phyloP scores from a whole-genome alignment of 2,329 filamentous ascomycete genomes.

The Botrytis porri region DNA sequence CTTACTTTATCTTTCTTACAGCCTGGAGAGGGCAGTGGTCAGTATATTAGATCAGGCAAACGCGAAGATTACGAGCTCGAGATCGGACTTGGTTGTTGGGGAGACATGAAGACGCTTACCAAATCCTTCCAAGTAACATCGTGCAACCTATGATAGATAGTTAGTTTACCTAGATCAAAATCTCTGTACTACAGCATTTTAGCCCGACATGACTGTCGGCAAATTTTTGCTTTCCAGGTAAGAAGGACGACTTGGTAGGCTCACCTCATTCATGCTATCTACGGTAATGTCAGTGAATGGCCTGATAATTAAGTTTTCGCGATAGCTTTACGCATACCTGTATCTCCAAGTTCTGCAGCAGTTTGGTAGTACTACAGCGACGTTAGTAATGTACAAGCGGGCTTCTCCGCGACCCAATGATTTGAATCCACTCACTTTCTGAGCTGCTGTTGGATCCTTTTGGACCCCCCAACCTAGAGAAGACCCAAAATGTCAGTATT shows the following conservation, averaged over 20 bases:
- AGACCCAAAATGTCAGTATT: constrained; percentile 18
- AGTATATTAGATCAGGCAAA: constrained; percentile 18
- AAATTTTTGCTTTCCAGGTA: constrained; percentile 3
- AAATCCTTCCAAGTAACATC: constrained; percentile 97
- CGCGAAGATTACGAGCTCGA: constrained; percentile 7
- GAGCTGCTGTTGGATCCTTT: constrained; percentile 81
- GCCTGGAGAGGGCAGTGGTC: constrained; percentile 11
- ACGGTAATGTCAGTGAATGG: constrained; percentile 32
- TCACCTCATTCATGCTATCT: constrained; percentile 95
- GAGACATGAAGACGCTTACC: constrained; percentile 44
- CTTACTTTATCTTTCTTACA: constrained; percentile 98
- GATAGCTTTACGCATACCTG: constrained; percentile 48
- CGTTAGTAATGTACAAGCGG: constrained; percentile 28
- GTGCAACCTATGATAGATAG: constrained; percentile 48
- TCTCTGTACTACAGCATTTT: constrained; percentile 12
- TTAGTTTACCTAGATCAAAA: constrained; percentile 19
- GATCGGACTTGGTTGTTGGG: constrained; percentile 1
- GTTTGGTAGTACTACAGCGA: constrained; percentile 86
- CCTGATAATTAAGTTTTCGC: constrained; percentile 21
- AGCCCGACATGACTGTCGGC: constrained; percentile 2
- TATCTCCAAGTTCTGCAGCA: constrained; percentile 92
- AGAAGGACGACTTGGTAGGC: constrained; percentile 9
- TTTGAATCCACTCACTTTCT: constrained; percentile 51
- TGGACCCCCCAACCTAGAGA: constrained; percentile 70
- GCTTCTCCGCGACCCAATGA: constrained; percentile 31